Percentiles rank a stretch among this genome's conserved stretches.
Conservation (phyloP, 148 eudicot genomes). For the Mesembryanthemum crystallinum region DNA sequence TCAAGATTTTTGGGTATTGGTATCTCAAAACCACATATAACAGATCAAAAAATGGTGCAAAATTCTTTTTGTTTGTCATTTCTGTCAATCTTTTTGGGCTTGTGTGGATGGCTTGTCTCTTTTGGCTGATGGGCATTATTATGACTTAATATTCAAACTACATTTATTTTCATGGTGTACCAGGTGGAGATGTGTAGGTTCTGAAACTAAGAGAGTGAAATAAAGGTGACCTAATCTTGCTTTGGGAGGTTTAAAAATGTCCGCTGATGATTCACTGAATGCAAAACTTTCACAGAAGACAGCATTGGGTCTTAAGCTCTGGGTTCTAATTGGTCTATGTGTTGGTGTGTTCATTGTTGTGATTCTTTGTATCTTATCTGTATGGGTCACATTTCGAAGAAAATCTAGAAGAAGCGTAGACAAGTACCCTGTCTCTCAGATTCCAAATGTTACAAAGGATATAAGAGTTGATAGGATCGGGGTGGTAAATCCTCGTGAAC, state of each 20-base stretch:
- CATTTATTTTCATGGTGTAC: conserved; percentile 8
- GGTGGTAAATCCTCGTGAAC: conserved; percentile 38
- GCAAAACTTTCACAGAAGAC: conserved; percentile 34
- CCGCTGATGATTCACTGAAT: conserved; percentile 27
- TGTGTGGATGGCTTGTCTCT: not conserved
- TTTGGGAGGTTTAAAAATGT: conserved; percentile 19
- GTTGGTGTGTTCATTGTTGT: conserved; percentile 64
- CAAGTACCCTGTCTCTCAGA: conserved; percentile 45
- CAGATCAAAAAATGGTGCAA: not conserved
- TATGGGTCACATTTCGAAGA: conserved; percentile 54
- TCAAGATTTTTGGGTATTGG: no score
- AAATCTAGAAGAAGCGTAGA: conserved; percentile 47
- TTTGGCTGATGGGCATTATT: not conserved
- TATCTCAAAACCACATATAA: not conserved
- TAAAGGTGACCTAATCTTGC: conserved; percentile 7
- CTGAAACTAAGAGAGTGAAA: conserved; percentile 9
- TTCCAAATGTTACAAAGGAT: conserved; percentile 80
- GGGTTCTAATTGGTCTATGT: conserved; percentile 62
- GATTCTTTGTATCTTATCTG: conserved; percentile 55
- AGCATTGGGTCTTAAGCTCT: conserved; percentile 48
- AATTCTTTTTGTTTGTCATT: not conserved
- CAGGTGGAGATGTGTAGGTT: conserved; percentile 32
- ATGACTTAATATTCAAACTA: not conserved
- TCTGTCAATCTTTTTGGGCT: not conserved
- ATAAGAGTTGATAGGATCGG: conserved; percentile 70